Percentiles rank a stretch among this genome's conserved stretches.
These are phyloP conservation scores for Eucalyptus albens DNA, from an alignment of 345 rosid genomes.

Conservation along the genomic window DNA sequence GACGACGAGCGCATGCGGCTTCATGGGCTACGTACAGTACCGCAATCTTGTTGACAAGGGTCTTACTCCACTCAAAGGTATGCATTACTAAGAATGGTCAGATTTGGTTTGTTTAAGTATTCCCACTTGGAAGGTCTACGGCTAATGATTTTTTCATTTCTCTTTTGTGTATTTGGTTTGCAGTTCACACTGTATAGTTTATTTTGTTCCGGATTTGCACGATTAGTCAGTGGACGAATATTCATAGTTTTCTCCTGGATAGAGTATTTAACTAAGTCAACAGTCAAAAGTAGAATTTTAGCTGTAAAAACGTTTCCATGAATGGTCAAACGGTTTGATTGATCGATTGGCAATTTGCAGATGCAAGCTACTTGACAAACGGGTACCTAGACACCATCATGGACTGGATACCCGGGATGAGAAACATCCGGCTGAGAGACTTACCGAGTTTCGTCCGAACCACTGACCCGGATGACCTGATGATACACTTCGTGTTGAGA, in stretches of 20 bases:
- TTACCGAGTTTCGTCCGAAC: slow-evolving; percentile 29
- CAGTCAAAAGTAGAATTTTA: background rate
- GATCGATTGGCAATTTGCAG: background rate
- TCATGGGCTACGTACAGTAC: slow-evolving; percentile 11
- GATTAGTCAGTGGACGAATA: background rate
- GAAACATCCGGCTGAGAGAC: slow-evolving; percentile 24
- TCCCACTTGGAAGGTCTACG: background rate
- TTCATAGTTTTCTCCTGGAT: background rate
- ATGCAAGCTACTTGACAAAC: slow-evolving; percentile 26
- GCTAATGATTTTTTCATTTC: background rate
- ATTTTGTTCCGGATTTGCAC: background rate
- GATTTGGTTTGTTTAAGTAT: background rate
- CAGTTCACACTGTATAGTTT: background rate
- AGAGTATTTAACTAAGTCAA: background rate
- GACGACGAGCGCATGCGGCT: slow-evolving; percentile 29
- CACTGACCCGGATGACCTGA: slow-evolving; percentile 5
- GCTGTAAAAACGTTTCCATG: background rate
- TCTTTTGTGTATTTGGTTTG: background rate
- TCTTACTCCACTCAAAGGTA: slow-evolving; percentile 32
- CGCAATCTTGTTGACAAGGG: slow-evolving; percentile 17
- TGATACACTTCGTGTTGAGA: background rate
- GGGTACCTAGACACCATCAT: slow-evolving; percentile 29
- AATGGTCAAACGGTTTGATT: background rate
- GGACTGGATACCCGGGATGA: slow-evolving; percentile 37
- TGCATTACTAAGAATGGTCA: background rate